phyloP scores from a whole-genome alignment of 495 filamentous ascomycete genomes.

The Staphylotrichum tortipilum region DNA sequence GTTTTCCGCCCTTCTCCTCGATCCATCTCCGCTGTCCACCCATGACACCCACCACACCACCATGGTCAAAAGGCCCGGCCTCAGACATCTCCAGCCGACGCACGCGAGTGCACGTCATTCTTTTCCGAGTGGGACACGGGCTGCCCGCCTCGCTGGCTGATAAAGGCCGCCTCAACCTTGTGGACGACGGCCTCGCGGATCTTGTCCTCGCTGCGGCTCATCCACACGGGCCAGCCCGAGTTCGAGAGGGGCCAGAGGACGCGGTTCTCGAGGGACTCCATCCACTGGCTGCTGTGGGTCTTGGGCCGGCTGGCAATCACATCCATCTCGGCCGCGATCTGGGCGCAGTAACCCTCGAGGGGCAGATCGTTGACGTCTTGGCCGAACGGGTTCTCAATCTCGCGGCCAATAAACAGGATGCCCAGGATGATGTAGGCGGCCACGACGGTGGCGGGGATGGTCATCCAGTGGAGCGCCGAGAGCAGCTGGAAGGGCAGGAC shows the following conservation, averaged over 20 bases:
- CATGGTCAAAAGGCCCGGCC: too few species aligned
- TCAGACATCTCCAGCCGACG: neutral
- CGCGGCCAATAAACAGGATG: conserved; percentile 74
- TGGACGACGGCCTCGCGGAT: conserved; percentile 33
- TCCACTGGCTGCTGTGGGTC: conserved; percentile 50
- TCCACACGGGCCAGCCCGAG: conserved; percentile 52
- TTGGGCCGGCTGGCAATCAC: conserved; percentile 54
- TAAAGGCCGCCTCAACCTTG: conserved; percentile 31
- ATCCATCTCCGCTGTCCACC: too few species aligned
- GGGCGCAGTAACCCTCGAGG: conserved; percentile 65
- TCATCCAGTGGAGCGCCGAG: conserved; percentile 52
- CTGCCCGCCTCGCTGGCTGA: conserved; percentile 17
- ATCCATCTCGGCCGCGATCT: conserved; percentile 64
- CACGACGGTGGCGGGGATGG: conserved; percentile 75
- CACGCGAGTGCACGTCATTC: neutral
- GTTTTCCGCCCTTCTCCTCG: too few species aligned
- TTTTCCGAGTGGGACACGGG: conserved; percentile 2
- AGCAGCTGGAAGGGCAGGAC: conserved; percentile 80
- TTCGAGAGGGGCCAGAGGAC: conserved; percentile 61
- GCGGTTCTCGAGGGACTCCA: conserved; percentile 48
- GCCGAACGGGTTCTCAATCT: conserved; percentile 88
- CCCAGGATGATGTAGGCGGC: conserved; percentile 83
- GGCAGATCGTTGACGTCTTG: conserved; percentile 81
- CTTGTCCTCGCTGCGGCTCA: conserved; percentile 41
- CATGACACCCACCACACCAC: too few species aligned